Base-by-base conservation (phyloP, 2,329 filamentous ascomycete genomes). In the Cladosporium sp. region DNA sequence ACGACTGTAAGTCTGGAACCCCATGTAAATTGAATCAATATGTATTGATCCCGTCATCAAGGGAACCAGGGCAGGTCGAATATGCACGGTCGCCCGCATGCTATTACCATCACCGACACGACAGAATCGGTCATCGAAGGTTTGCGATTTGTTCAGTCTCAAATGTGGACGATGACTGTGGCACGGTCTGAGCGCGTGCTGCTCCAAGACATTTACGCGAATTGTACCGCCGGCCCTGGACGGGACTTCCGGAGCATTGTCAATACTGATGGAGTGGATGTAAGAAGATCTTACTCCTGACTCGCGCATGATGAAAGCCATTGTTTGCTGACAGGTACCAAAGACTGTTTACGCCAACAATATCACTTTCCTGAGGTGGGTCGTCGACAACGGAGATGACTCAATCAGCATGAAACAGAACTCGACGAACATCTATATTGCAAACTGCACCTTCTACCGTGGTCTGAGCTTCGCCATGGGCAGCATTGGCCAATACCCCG, bases 121-220 rank as follows among this genome's bases (percentile, higher is more conserved):
- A 75, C 65, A 3, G 75, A 81, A 59, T 76, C 75, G 0, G 62
- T 75, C 2, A 67, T 82, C 9, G 66, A 69, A 35, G 72, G 77
- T 4, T 54, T 82, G 14, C 69, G 69, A 2, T 81, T 81, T 56
- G 65, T 83, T 7, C 74, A 79, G 55, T 78, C 74, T 55, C 80
- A 83, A 65, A 83, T 83, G 80, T 83, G 80, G 62, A 64, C 64
- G 4, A 76, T 82, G 72, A 75, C 76, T 1, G 71, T 80, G 31
- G 76, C 76, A 8, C 66, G 76, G 60, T 77, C 75, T 2, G 55
- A 72, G 7, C 65, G 76, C 46, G 65, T 77, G 2, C 63, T 76
- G 0, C 67, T 82, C 7, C 69, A 77, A 48, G 71, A 77, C 54
- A 78, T 82, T 31, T 72, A 74, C 56, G 72, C 80, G 49, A 81